Base-by-base conservation (phyloP, 257 asterid species). In the Ilex asprella region DNA sequence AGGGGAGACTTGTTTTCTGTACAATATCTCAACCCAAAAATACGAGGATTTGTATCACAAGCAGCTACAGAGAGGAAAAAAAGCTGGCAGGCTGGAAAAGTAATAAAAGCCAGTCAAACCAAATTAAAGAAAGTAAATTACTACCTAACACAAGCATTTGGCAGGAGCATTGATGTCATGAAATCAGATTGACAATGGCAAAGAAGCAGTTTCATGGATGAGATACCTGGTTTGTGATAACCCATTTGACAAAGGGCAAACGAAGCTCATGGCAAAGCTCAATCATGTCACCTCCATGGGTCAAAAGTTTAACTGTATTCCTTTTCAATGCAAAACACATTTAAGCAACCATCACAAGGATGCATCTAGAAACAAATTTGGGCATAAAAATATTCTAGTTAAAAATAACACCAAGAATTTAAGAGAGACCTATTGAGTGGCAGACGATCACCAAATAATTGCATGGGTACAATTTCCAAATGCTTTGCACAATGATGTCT, bases 221-320 rank as follows among this genome's bases (percentile, higher is more conserved):
- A 50, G 44, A 5, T 58, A 88, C 98, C 97, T 89, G 99, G 69
- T 80, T 83, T 59, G 81, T 74, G 57, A 77, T 50, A 50, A 87
- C 80, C 97, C 99, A 92, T 68, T 84, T 80, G 46, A 65, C 91
- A 74, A 92, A 89, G 47, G 96, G 95, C 60, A 79, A 59, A 56
- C 99, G 97, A 60, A 92, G 85, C 81, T 92, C 99, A 59, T 86
- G 81, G 76, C 95, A 86, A 79, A 89, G 88, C 84, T 89, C 96
- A 51, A 92, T 73, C 89, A 86, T 80, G 76, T 85, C 97, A 67
- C 99, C 99, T 75, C 96, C 95, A 66, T 75, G 86, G 49, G 99
- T 86, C 76, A 92, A 70, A 68, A 92, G 73, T 74, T 81, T 89
- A 67, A 89, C 96, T 62, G 82, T 39, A 54, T 75, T 82, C 94